Percentiles rank a stretch among this genome's conserved stretches.
phyloP scores from a whole-genome alignment of 2,329 filamentous ascomycete genomes.

The Fusarium sarcochroum region DNA sequence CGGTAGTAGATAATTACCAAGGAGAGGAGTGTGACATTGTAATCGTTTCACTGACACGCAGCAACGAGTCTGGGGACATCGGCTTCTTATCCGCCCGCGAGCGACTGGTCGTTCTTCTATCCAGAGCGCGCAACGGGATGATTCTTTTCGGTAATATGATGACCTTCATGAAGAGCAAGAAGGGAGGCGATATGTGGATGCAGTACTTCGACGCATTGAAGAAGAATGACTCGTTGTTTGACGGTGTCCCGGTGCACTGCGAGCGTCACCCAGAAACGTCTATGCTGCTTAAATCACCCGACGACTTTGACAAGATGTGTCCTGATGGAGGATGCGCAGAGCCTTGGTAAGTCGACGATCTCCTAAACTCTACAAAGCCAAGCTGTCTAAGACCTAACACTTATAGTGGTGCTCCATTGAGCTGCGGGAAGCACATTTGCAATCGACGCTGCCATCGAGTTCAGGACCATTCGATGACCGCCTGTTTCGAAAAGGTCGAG shows the following conservation, averaged over 20 bases:
- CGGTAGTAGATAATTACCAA: constrained; percentile 77
- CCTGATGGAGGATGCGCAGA: constrained; percentile 79
- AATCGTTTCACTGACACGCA: constrained; percentile 76
- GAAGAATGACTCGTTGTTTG: constrained; percentile 64
- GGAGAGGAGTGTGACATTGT: constrained; percentile 83
- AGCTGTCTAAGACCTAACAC: not conserved
- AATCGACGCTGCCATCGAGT: constrained; percentile 73
- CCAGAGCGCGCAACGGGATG: constrained; percentile 74
- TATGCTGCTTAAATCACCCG: constrained; percentile 61
- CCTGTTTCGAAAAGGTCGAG: constrained; percentile 55
- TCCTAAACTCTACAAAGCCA: too few relatives aligned
- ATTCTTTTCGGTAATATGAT: constrained; percentile 79
- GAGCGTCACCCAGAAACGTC: constrained; percentile 68
- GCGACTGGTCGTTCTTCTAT: constrained; percentile 78
- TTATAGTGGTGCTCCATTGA: constrained; percentile 63
- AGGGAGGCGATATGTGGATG: constrained; percentile 62
- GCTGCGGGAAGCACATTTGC: constrained; percentile 73
- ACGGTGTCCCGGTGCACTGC: constrained; percentile 73
- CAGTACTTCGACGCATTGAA: constrained; percentile 71
- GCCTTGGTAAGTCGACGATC: constrained; percentile 64
- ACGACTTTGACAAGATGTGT: constrained; percentile 72
- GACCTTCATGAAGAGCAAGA: constrained; percentile 72
- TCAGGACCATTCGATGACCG: constrained; percentile 66
- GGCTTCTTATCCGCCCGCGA: constrained; percentile 78
- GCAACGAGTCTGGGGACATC: constrained; percentile 74